Percentiles rank a stretch among this genome's conserved stretches.
phyloP scores from a whole-genome alignment of 2,329 filamentous ascomycete genomes.

The Atkinsonella texensis region DNA sequence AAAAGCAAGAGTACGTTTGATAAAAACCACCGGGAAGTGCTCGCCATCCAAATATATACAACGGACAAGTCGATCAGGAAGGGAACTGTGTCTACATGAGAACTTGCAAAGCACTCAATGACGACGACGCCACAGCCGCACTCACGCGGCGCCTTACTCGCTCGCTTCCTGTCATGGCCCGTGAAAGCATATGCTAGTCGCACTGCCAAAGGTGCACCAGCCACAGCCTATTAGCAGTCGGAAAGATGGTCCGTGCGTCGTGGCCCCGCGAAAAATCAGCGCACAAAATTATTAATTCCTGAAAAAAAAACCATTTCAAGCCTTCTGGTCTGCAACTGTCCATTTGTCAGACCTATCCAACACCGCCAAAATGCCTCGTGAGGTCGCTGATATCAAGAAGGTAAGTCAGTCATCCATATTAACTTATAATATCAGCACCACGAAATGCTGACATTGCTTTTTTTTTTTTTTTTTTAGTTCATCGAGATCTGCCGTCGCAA shows the following conservation, averaged over 20 bases:
- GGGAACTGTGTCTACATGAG: neutral
- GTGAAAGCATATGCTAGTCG: neutral
- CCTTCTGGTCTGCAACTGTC: conserved; percentile 1
- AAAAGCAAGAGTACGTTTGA: too few relatives aligned
- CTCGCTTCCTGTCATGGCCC: neutral
- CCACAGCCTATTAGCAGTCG: neutral
- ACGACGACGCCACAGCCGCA: conserved; percentile 2
- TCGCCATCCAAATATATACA: neutral
- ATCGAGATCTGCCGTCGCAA: conserved; percentile 99
- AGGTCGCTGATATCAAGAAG: conserved; percentile 97
- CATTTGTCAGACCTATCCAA: conserved; percentile 16
- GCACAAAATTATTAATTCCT: conserved; percentile 6
- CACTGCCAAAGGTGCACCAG: conserved; percentile 4
- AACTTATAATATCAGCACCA: neutral
- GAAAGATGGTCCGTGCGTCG: conserved; percentile 11
- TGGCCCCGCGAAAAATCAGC: conserved; percentile 13
- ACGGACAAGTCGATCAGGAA: neutral
- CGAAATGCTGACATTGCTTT: neutral
- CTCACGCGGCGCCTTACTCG: neutral
- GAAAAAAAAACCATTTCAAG: neutral
- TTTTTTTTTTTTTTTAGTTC: conserved; percentile 49
- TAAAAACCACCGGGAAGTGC: too few relatives aligned
- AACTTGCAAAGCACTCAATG: neutral
- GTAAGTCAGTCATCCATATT: conserved; percentile 23
- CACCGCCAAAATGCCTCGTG: conserved; percentile 83